Evolutionary conservation across 371 early-diverging fungal species (phyloP).

Genomic region (Mucor circinelloides): DNA sequence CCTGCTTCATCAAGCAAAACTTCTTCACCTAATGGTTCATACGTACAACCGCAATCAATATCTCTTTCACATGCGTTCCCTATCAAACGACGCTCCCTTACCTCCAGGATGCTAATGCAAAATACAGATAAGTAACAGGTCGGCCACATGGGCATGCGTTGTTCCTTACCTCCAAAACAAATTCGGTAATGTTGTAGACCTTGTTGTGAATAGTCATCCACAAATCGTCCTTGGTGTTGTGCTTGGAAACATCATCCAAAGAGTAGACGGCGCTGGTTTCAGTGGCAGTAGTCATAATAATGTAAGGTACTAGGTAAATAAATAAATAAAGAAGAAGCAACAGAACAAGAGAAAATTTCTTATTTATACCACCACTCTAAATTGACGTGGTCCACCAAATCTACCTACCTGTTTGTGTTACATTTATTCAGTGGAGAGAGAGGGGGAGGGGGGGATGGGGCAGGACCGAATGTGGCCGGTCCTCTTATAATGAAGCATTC

Average conservation of each 20-base stretch:
- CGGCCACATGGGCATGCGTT: no score
- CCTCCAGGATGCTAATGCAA: slow-evolving; percentile 51
- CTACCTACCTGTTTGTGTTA: not conserved
- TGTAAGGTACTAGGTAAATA: not conserved
- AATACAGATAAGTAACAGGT: not conserved
- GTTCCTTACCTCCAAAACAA: slow-evolving; percentile 65
- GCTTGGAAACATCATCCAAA: slow-evolving; percentile 59
- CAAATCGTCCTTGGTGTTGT: slow-evolving; percentile 59
- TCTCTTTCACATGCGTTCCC: not conserved
- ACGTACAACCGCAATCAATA: not conserved
- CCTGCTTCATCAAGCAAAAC: slow-evolving; percentile 64
- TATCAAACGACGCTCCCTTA: slow-evolving; percentile 44
- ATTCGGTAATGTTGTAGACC: slow-evolving; percentile 84
- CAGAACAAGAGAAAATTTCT: not conserved
- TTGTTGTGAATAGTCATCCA: slow-evolving; percentile 80
- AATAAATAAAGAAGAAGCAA: not conserved
- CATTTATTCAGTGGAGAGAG: not conserved
- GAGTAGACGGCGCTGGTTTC: slow-evolving; percentile 20
- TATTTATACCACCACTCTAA: not conserved
- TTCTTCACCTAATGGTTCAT: slow-evolving; percentile 53
- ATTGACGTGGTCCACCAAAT: not conserved
- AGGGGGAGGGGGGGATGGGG: not conserved
- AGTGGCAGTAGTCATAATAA: slow-evolving; percentile 21
- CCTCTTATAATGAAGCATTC: not conserved
- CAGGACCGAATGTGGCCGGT: not conserved